phyloP scores from a whole-genome alignment of 169 alveolate species.

The Ichthyophthirius multifiliis region DNA sequence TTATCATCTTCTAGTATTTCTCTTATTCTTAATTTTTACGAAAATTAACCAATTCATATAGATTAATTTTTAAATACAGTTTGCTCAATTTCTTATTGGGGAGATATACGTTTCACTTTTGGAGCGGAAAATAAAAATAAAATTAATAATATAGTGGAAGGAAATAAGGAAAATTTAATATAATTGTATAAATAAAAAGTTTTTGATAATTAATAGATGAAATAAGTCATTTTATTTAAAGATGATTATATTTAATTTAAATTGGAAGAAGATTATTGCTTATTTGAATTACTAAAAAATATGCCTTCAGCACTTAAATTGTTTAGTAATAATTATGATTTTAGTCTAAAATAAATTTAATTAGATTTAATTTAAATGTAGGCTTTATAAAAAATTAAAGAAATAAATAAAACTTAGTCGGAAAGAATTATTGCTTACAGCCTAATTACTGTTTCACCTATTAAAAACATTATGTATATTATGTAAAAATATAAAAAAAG shows the following conservation, averaged over 20 bases:
- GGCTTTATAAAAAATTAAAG: conserved; percentile 1
- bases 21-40: neutral
- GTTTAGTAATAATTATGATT: neutral
- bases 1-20: neutral
- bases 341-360: neutral
- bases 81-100: conserved; percentile 20
- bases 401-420: conserved; percentile 2
- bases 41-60: neutral
- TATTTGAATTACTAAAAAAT: neutral
- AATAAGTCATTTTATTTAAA: neutral
- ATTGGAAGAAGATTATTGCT: neutral
- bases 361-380: neutral
- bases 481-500: conserved; percentile 21
- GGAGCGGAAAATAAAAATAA: conserved; percentile 41
- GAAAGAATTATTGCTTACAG: conserved; percentile 16
- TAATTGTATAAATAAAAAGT: conserved; percentile 7
- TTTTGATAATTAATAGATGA: neutral
- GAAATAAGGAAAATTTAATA: conserved; percentile 16
- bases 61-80: conserved; percentile 1
- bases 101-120: conserved; percentile 23
- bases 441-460: conserved; percentile 11
- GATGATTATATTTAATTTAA: neutral
- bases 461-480: conserved; percentile 1
- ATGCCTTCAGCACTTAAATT: neutral
- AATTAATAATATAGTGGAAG: conserved; percentile 31